Evolutionary conservation across 192 early-diverging fungal species (phyloP).

Genomic region (Ramicandelaber brevisporus): DNA sequence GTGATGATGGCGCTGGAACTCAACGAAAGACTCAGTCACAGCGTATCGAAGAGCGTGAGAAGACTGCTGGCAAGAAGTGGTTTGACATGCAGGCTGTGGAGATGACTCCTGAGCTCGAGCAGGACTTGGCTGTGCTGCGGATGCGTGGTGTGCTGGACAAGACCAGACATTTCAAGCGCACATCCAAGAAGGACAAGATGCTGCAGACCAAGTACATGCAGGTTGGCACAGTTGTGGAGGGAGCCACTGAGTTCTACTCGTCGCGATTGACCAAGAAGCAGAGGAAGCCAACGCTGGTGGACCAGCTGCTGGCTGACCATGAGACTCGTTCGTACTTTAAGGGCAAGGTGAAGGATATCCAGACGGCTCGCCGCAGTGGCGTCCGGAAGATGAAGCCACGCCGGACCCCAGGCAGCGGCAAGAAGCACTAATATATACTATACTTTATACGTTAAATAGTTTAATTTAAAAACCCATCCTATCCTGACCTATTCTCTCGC

Average conservation of each 20-base stretch:
- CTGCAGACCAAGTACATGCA: constrained; percentile 96
- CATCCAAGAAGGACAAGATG: constrained; percentile 21
- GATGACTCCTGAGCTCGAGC: constrained; percentile 69
- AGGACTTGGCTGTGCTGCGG: constrained; percentile 69
- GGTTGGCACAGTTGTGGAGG: constrained; percentile 75
- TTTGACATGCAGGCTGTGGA: constrained; percentile 71
- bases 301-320: constrained; percentile 62
- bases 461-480: too few species aligned
- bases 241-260: constrained; percentile 70
- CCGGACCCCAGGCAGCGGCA: too few species aligned
- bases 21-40: too few species aligned
- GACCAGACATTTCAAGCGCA: constrained; percentile 76
- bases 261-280: constrained; percentile 67
- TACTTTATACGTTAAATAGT: too few species aligned
- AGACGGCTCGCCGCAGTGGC: constrained; percentile 17
- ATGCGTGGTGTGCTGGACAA: constrained; percentile 72
- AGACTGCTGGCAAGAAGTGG: constrained; percentile 29
- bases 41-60: constrained; percentile 4
- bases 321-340: constrained; percentile 60
- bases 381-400: constrained; percentile 1
- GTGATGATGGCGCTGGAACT: too few species aligned
- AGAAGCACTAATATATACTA: too few species aligned
- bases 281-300: constrained; percentile 54
- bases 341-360: constrained; percentile 60
- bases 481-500: too few species aligned